Evolutionary conservation across 83 land plant species (phyloP), one percentile per base, ranked within the genome.

Genomic region (Diphasiastrum complanatum): DNA sequence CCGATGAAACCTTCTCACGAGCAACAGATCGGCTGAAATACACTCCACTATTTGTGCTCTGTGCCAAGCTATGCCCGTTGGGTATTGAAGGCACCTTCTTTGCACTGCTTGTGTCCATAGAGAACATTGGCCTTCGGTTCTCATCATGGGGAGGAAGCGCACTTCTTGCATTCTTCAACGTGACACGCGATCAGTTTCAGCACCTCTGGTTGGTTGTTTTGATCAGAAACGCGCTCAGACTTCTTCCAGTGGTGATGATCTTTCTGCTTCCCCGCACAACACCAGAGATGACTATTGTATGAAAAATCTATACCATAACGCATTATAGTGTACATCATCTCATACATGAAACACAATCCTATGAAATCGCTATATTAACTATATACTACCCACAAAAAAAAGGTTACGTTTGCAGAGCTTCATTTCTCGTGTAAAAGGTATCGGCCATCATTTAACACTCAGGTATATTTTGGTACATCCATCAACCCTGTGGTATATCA

Each of bases 21-120:
- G 69, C 85, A 74, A 69, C 81, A 18, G 62, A 54, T 3, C 77
- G 83, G 18, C 48, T 89, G 50, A 89, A 83, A 58, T 85, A 87
- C 91, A 82, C 87, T 85, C 97, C 97, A 0, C 79, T 86, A 46
- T 81, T 91, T 5, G 97, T 91, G 2, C 78, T 91, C 3, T 78
- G 86, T 43, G 73, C 92, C 31, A 77, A 82, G 64, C 74, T 91
- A 29, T 91, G 97, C 43, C 97, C 97, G 10, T 46, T 82, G 1
- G 93, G 93, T 27, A 91, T 91, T 10, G 97, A 91, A 72, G 97
- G 97, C 38, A 84, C 97, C 0, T 86, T 91, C 67, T 91, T 91
- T 68, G 95, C 97, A 3, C 47, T 91, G 52, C 82, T 91, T 2
- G 87, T 86, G 97, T 84, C 97, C 0, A 82, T 91, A 11, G 92